Evolutionary conservation across 2,329 filamentous ascomycete genomes (phyloP), one percentile per base, ranked within the genome.

Genomic region (Pseudopithomyces maydicus): DNA sequence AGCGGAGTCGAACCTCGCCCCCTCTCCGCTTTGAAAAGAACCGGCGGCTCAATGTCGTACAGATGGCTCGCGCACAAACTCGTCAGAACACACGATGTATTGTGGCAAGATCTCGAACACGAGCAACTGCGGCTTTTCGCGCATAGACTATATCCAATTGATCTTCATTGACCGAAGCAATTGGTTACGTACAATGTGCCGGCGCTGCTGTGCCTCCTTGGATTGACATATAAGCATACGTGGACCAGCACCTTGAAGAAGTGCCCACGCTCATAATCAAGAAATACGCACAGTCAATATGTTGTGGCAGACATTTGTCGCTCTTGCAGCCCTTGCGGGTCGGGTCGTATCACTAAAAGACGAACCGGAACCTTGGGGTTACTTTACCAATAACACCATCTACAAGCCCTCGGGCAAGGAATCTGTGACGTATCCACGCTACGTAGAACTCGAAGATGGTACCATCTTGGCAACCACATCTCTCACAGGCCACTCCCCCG

Each of bases 321-420:
- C 42, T 2, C 22, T 15, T 14, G 41, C 11, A 15, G n/a, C 35
- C 26, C 20, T 45, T 32, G 17, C 20, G 17, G 22, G 22, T 6
- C 14, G 20, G 14, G 42, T 32, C n/a, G 17, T 17, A 26, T 10
- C 42, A 20, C 44, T 6, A 38, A 23, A 11, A 19, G 15, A 4
- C n/a, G 14, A 11, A 44, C 55, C 59, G 6, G 20, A 59, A 19
- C 59, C 63, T 32, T 66, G 54, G 53, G 61, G 63, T 2, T 61
- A 48, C 49, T 67, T 66, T 43, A 56, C 54, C 29, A 66, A 67
- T 54, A 63, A 64, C 44, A 67, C 63, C 36, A 64, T 66, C 44
- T 66, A 63, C 38, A 57, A 66, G 35, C 52, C 61, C 12, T 52
- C 38, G 1, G 56, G 56, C n/a, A 43, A 35, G 15, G 63, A 66